Base-by-base conservation (phyloP, 169 alveolate species). In the Toxoplasma gondii region DNA sequence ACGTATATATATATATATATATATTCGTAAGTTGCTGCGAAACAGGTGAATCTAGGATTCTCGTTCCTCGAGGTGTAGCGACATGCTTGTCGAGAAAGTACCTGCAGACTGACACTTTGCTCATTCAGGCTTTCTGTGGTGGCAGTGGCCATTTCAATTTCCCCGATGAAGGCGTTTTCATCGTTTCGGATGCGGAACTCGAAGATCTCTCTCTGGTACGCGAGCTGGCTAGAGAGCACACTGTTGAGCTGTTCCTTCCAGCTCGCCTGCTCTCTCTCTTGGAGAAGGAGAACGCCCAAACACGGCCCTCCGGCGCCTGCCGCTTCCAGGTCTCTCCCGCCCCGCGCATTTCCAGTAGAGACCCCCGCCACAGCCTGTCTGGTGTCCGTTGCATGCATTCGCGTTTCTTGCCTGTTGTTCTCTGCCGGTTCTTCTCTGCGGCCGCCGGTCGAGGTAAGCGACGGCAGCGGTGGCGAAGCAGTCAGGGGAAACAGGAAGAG, bases 41-140 rank as follows among this genome's bases (percentile, higher is more conserved):
- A n/a, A n/a, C n/a, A n/a, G n/a, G n/a, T n/a, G n/a, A n/a, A n/a
- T n/a, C n/a, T n/a, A n/a, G n/a, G n/a, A n/a, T n/a, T n/a, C n/a
- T n/a, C n/a, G n/a, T n/a, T n/a, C n/a, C n/a, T n/a, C n/a, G n/a
- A n/a, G n/a, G n/a, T n/a, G n/a, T n/a, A n/a, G n/a, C n/a, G n/a
- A n/a, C n/a, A n/a, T n/a, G n/a, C n/a, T n/a, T n/a, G n/a, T n/a
- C n/a, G n/a, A n/a, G n/a, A n/a, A n/a, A n/a, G 38, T 82, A 82
- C 90, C 90, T 82, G 90, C 39, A 82, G 67, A 38, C n/a, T 82
- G 69, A 82, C 90, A 31, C 90, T 31, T 31, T 82, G 90, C 41
- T 82, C 90, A 39, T 82, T 82, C 1, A 82, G 90, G 41, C 90
- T 82, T 82, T 82, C 90, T 36, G 90, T 82, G 36, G 90, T 82